Evolutionary conservation across 495 filamentous ascomycete species (phyloP).

Genomic region (Thozetella sp.): DNA sequence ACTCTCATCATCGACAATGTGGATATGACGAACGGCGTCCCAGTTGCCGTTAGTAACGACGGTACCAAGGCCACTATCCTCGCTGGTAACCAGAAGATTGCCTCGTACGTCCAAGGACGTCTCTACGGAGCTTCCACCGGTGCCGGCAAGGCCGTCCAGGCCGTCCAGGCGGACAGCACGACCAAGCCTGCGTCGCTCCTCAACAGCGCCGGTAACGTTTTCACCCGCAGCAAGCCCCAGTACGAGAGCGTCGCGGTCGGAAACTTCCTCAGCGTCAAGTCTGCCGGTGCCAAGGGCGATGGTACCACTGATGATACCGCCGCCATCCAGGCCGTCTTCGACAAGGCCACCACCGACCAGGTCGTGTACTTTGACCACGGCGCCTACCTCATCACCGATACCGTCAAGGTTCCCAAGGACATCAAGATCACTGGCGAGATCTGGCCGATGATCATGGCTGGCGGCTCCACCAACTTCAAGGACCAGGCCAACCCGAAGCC

Average conservation of each 20-base stretch:
- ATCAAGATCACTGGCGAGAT: constrained; percentile 88
- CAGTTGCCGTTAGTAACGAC: constrained; percentile 50
- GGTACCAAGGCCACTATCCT: constrained; percentile 66
- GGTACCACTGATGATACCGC: constrained; percentile 69
- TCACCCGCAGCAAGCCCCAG: constrained; percentile 73
- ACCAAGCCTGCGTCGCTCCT: constrained; percentile 62
- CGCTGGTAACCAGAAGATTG: constrained; percentile 68
- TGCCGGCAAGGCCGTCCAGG: constrained; percentile 51
- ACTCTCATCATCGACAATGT: constrained; percentile 87
- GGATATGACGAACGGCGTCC: constrained; percentile 60
- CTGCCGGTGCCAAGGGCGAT: constrained; percentile 79
- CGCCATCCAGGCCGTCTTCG: constrained; percentile 70
- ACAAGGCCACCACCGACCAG: constrained; percentile 60
- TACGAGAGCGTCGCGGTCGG: constrained; percentile 61
- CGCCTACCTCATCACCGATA: constrained; percentile 81
- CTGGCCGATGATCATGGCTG: constrained; percentile 87
- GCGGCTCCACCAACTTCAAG: constrained; percentile 65
- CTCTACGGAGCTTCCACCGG: constrained; percentile 54
- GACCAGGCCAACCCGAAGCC: constrained; percentile 70
- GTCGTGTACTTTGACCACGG: constrained; percentile 93
- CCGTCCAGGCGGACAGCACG: constrained; percentile 40
- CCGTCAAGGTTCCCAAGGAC: constrained; percentile 79
- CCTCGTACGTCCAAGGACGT: constrained; percentile 75
- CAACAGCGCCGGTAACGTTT: constrained; percentile 53
- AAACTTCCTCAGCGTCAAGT: constrained; percentile 75